Evolutionary conservation across 1,284 basidiomycete genomes (phyloP).

Genomic region (Pisolithus thermaeus): DNA sequence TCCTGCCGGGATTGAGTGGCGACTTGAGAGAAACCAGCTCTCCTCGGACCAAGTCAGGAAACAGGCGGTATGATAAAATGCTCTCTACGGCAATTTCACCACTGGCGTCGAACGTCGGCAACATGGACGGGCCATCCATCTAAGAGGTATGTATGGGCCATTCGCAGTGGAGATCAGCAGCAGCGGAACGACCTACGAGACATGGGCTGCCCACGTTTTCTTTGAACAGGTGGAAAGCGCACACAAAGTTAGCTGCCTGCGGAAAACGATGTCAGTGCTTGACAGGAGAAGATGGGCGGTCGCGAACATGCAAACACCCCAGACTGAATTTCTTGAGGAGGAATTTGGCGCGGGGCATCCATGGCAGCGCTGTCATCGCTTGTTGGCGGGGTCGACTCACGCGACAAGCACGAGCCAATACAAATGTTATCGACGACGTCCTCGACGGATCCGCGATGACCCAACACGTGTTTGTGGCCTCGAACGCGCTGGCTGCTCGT

Average conservation of each 20-base stretch:
- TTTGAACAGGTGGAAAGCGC: slow-evolving; percentile 51
- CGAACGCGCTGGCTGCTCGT: no score
- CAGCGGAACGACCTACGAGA: slow-evolving; percentile 31
- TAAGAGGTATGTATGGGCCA: slow-evolving; percentile 16
- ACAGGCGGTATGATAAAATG: slow-evolving; percentile 49
- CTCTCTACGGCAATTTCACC: slow-evolving; percentile 65
- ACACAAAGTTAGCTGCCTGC: slow-evolving; percentile 47
- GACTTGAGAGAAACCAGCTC: slow-evolving; percentile 79
- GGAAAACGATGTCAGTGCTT: not conserved
- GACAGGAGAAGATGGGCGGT: not conserved
- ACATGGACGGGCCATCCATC: slow-evolving; percentile 81
- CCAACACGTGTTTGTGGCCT: no score
- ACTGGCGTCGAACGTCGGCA: slow-evolving; percentile 65
- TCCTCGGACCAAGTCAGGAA: slow-evolving; percentile 61
- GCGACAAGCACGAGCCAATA: not conserved
- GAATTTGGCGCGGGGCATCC: slow-evolving; percentile 11
- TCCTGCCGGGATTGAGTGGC: slow-evolving; percentile 63
- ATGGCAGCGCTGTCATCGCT: slow-evolving; percentile 13
- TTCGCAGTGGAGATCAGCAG: not conserved
- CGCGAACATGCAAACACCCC: slow-evolving; percentile 27
- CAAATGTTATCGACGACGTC: not conserved
- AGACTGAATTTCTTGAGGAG: slow-evolving; percentile 17
- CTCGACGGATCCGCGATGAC: not conserved
- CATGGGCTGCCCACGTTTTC: slow-evolving; percentile 55
- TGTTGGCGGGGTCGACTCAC: not conserved